Percentiles rank a stretch among this genome's conserved stretches.
phyloP scores from a whole-genome alignment of 345 rosid species.

The Heritiera fomes region DNA sequence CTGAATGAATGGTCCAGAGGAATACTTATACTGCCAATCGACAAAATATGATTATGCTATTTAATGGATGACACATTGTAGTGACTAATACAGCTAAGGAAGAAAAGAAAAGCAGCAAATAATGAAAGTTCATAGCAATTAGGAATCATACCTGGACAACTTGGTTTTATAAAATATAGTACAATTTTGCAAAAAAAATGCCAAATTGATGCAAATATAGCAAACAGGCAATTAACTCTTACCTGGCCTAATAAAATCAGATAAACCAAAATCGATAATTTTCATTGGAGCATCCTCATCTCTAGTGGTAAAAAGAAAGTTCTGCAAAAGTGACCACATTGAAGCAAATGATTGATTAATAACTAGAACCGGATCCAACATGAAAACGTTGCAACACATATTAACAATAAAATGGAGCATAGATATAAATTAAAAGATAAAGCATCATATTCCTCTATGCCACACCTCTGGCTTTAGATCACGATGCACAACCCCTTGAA shows the following conservation, averaged over 20 bases:
- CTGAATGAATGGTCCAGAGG: not conserved
- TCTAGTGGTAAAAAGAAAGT: constrained; percentile 82
- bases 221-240: constrained; percentile 24
- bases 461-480: constrained; percentile 95
- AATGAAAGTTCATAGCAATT: not conserved
- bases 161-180: too few species aligned
- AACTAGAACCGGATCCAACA: not conserved
- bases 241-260: constrained; percentile 83
- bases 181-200: not conserved
- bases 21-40: not conserved
- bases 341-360: constrained; percentile 7
- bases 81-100: not conserved
- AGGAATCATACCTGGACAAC: not conserved
- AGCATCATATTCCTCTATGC: constrained; percentile 15
- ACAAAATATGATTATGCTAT: not conserved
- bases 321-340: constrained; percentile 48
- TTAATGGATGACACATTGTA: not conserved
- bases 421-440: not conserved
- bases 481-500: constrained; percentile 97
- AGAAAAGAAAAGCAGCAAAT: not conserved
- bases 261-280: constrained; percentile 93
- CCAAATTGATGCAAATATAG: not conserved
- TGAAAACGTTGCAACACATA: not conserved
- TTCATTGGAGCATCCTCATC: constrained; percentile 82
- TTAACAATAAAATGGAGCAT: constrained; percentile 7